Base-by-base conservation (phyloP, 2,329 filamentous ascomycete genomes). In the Metarhizium guizhouense region DNA sequence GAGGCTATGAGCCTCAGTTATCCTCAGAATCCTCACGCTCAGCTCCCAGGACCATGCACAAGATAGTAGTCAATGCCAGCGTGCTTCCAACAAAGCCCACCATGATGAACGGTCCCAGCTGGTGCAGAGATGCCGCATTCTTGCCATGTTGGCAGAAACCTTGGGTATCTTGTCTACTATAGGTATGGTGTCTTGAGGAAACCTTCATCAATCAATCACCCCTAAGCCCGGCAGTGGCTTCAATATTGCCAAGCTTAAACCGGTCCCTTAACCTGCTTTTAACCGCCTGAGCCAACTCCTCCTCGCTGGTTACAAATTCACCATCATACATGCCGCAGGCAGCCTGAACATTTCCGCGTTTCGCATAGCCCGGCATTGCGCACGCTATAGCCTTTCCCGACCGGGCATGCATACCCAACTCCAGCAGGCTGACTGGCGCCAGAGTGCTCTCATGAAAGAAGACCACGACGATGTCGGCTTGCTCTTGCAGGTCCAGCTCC, bases 261-360 rank as follows among this genome's bases (percentile, higher is more conserved):
- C 16, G 11, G 16, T 16, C 14, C 16, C 38, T 47, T 30, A 77
- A 53, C 61, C 62, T 72, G 20, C 61, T 59, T 55, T 64, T 55
- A 8, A 80, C 62, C 4, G 60, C 67, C 30, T 65, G 62, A n/a
- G 61, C 62, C 52, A 84, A 61, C 6, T 73, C 71, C 4, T 69
- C 69, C 29, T 76, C 68, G 3, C 62, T 72, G 16, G 73, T 68
- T 32, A 79, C 67, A 54, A 79, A 64, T 42, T 72, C 67, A 5
- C 83, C 65, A 0, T 66, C 71, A 58, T 76, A 78, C 54, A 71
- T 71, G 56, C 70, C 64, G 57, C 82, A 85, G 10, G 83, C 74
- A 14, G 83, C 69, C 61, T 81, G 71, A 32, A 87, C 80, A 59
- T 87, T 85, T 0, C 81, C 83, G 16, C 73, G 73, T 65, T 83